Conservation (phyloP, 306 rosid species). For the Betula pendula region DNA sequence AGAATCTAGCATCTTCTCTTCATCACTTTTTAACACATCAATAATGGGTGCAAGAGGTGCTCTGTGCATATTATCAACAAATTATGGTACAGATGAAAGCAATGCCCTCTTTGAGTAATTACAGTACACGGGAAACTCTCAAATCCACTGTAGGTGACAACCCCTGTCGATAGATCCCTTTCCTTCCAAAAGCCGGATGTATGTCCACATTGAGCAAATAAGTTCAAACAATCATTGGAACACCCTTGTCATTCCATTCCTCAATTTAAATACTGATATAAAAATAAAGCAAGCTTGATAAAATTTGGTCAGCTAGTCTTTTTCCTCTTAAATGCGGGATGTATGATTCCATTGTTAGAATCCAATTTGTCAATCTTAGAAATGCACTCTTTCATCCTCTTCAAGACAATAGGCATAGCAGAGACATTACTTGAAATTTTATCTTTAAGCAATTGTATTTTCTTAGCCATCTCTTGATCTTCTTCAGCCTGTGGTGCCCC, state of each 20-base stretch:
- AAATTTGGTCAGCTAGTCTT: constrained; percentile 37
- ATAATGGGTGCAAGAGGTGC: constrained; percentile 11
- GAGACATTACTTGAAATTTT: constrained; percentile 61
- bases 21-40: not conserved
- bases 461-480: constrained; percentile 54
- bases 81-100: constrained; percentile 12
- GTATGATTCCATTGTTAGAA: constrained; percentile 50
- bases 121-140: constrained; percentile 11
- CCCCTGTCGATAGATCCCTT: not conserved
- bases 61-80: constrained; percentile 13
- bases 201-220: constrained; percentile 17
- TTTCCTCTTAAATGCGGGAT: constrained; percentile 66
- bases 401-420: constrained; percentile 58
- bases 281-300: constrained; percentile 17
- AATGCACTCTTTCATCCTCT: constrained; percentile 76
- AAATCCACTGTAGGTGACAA: not conserved
- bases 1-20: not conserved
- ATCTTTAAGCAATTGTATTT: constrained; percentile 58
- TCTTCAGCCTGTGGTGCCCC: constrained; percentile 23
- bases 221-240: constrained; percentile 16
- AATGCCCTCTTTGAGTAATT: constrained; percentile 15
- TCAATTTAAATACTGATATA: constrained; percentile 24
- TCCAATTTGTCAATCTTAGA: constrained; percentile 64
- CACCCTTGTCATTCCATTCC: constrained; percentile 10
- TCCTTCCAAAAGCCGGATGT: constrained; percentile 15